Evolutionary conservation across 2,329 filamentous ascomycete species (phyloP), one percentile per base, ranked within the genome.

Genomic region (Fusarium dimerum): DNA sequence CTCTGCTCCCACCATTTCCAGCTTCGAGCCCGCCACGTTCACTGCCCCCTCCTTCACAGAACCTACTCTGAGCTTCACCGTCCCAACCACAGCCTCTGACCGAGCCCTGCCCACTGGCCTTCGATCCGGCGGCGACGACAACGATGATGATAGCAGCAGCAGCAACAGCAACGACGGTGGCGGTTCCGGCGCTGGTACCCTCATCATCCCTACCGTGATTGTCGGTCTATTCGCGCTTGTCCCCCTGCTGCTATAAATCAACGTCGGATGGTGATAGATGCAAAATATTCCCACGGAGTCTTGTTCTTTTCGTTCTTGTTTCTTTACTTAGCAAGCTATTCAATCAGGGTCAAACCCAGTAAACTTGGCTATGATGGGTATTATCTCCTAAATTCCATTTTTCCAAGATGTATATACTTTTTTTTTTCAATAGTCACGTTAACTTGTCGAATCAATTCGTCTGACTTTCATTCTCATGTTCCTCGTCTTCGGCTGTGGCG

Each of bases 241-340:
- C 29, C 66, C 66, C 45, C 53, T 69, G 18, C 11, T 67, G 40
- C 55, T 68, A n/a, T 69, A 54, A 60, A 15, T 8, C 3, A 15
- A 40, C 3, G 26, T 29, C 18, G 12, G 17, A n/a, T 36, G n/a
- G 29, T 13, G 20, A 26, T 26, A 7, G 7, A 26, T 26, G 20
- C 20, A 26, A 26, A 26, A 8, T 17, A 34, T 6, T 11, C 20
- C 18, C 29, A 15, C 15, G n/a, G 15, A 12, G 15, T 18, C 15
- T 7, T 7, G 46, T 26, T 26, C 20, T 26, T 26, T 26, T 26
- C 20, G 20, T 26, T 26, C 20, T 26, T 26, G 20, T 26, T 26
- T 26, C 20, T 26, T 26, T 26, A 26, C 20, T 26, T 26, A 26
- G 7, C 7, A 26, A 26, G 20, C 20, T 26, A 26, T 26, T 7